Conservation (phyloP, 164 flowering plant genomes). For the Vitis rotundifolia region DNA sequence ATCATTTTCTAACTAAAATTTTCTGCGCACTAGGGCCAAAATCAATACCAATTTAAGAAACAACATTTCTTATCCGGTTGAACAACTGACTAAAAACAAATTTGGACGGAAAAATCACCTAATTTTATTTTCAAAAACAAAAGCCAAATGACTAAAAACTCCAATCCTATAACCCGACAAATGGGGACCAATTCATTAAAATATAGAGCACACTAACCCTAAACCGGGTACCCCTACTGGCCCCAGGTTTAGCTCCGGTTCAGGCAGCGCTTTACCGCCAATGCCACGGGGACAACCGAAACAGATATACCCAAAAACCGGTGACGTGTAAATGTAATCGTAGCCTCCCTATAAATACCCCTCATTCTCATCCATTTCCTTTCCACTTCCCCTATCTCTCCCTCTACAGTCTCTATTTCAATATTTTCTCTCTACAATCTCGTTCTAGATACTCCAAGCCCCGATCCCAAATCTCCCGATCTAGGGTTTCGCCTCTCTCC, state of each 20-base stretch:
- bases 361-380: not conserved
- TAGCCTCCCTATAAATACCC: conserved; percentile 52
- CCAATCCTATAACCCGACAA: no score
- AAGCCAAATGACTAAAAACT: no score
- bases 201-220: not conserved
- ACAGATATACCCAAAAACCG: conserved; percentile 14
- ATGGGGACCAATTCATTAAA: not conserved
- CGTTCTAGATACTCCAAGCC: not conserved
- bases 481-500: conserved; percentile 15
- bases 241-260: not conserved
- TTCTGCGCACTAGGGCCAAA: no score
- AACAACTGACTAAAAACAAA: no score
- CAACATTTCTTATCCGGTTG: no score
- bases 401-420: conserved; percentile 7
- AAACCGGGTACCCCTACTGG: not conserved
- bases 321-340: conserved; percentile 53
- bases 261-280: not conserved
- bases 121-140: no score
- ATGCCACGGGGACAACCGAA: conserved; percentile 18
- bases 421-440: not conserved
- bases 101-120: no score
- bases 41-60: no score
- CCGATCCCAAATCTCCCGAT: not conserved
- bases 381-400: conserved; percentile 20
- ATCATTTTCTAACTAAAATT: no score